phyloP scores from a whole-genome alignment of 2,329 filamentous ascomycete species.

The Fusarium incarnatum region DNA sequence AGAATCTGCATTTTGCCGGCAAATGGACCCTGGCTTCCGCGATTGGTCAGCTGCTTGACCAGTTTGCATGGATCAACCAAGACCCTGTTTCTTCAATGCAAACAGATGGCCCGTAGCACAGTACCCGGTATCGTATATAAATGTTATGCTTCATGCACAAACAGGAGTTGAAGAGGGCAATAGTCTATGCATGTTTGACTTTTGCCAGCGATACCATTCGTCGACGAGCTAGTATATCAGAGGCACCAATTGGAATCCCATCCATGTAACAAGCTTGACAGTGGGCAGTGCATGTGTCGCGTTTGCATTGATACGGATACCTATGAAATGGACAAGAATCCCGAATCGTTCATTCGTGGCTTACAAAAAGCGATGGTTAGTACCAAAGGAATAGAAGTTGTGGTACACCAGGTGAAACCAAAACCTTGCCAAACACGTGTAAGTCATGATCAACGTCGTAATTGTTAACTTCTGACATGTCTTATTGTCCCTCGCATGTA shows the following conservation, averaged over 20 bases:
- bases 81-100: background rate
- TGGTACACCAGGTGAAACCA: background rate
- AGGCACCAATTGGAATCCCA: background rate
- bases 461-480: background rate
- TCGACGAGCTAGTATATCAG: background rate
- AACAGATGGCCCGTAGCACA: background rate
- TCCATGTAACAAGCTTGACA: background rate
- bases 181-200: background rate
- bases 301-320: background rate
- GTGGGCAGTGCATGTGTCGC: background rate
- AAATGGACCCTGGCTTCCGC: conserved; percentile 4
- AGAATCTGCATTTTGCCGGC: conserved; percentile 10
- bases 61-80: conserved; percentile 7
- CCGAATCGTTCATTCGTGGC: background rate
- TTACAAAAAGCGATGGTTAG: background rate
- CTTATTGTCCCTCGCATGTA: background rate
- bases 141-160: conserved; percentile 3
- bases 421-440: background rate
- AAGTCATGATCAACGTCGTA: background rate
- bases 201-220: background rate
- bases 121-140: background rate
- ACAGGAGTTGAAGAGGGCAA: background rate
- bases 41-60: conserved; percentile 7
- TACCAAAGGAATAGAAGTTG: background rate
- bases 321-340: background rate